A percentile compares a stretch with the other conserved stretches of the same genome.
phyloP scores from a whole-genome alignment of 176 grass and related monocot genomes.

The Aegilops tauschii region DNA sequence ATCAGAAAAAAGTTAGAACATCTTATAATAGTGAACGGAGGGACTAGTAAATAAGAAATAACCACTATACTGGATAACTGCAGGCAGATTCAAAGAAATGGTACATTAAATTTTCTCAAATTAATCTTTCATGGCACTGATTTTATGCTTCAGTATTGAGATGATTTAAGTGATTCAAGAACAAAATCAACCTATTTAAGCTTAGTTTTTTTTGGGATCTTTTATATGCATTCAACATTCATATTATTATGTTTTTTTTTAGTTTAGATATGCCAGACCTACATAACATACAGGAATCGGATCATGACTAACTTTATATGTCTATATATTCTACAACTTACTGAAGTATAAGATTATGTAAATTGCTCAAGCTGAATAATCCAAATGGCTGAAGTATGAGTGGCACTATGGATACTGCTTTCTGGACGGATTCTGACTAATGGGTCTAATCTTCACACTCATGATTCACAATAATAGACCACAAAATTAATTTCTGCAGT shows the following conservation, averaged over 20 bases:
- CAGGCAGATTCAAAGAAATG: background rate
- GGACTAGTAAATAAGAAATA: background rate
- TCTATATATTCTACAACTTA: background rate
- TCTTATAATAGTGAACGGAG: too few relatives aligned
- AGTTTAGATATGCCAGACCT: background rate
- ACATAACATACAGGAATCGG: background rate
- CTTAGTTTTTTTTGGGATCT: background rate
- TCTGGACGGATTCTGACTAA: constrained; percentile 3
- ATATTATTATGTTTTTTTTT: background rate
- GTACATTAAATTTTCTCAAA: background rate
- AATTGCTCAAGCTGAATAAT: constrained; percentile 24
- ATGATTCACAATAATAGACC: constrained; percentile 7
- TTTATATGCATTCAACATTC: constrained; percentile 7
- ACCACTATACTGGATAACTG: constrained; percentile 5
- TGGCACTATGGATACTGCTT: background rate
- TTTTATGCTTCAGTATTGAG: background rate
- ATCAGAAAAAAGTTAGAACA: too few relatives aligned
- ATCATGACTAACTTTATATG: background rate
- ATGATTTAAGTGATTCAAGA: constrained; percentile 7
- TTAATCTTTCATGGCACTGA: constrained; percentile 7
- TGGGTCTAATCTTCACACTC: background rate
- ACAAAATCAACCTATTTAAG: constrained; percentile 1
- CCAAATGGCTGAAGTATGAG: constrained; percentile 2
- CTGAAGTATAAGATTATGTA: constrained; percentile 17
- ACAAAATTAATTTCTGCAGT: constrained; percentile 15